These are phyloP conservation scores for Rhodotorula diobovata DNA, from an alignment of 768 basidiomycete genomes.

Conservation along the genomic window DNA sequence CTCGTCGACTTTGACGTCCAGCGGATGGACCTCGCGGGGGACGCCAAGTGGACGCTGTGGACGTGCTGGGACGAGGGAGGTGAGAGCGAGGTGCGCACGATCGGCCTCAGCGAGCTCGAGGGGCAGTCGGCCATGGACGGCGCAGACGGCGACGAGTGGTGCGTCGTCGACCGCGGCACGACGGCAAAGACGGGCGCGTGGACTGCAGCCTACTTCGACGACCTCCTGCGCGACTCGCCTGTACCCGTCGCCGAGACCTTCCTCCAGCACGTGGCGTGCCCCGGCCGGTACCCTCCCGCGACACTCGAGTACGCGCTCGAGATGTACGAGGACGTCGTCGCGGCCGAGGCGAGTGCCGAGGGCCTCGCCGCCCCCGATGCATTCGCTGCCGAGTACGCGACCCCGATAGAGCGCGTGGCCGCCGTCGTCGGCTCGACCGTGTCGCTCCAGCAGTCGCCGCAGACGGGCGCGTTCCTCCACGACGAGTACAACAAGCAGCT, in stretches of 20 bases:
- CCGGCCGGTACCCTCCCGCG: conserved; percentile 77
- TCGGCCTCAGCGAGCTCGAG: conserved; percentile 38
- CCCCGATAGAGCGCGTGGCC: conserved; percentile 68
- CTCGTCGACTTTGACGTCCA: conserved; percentile 39
- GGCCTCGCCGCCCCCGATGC: conserved; percentile 39
- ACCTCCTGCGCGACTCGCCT: conserved; percentile 61
- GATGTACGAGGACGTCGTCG: conserved; percentile 69
- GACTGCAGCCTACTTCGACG: conserved; percentile 82
- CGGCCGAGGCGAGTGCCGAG: conserved; percentile 58
- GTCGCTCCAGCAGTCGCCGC: conserved; percentile 63
- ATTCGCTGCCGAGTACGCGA: conserved; percentile 62
- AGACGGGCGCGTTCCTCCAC: conserved; percentile 73
- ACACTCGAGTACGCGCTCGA: conserved; percentile 77
- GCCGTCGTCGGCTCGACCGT: conserved; percentile 84
- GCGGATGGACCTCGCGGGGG: conserved; percentile 48
- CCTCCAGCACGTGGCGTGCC: conserved; percentile 74
- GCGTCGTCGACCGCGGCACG: conserved; percentile 30
- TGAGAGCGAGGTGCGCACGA: conserved; percentile 9
- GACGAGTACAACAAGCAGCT: conserved; percentile 76
- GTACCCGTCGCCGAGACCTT: conserved; percentile 68
- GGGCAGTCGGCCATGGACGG: conserved; percentile 34
- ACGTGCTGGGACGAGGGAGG: conserved; percentile 65
- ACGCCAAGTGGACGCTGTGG: conserved; percentile 58
- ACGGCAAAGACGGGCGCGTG: conserved; percentile 38
- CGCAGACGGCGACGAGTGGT: conserved; percentile 42